Conservation (phyloP, 1,139 yeast genomes). For the Saccharomycopsis hybrid region DNA sequence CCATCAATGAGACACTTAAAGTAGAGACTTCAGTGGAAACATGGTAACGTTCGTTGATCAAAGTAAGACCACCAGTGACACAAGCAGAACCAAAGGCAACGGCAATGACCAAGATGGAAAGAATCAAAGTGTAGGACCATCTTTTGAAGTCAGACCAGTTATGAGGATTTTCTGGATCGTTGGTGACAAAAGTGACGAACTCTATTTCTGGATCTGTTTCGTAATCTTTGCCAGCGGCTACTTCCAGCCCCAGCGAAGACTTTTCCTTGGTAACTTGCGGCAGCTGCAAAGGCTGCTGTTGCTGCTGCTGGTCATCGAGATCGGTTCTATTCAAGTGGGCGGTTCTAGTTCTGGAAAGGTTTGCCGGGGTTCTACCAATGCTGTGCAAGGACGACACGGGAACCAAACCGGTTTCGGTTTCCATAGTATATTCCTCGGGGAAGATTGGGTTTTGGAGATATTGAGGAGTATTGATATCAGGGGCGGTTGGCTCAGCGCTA, state of each 20-base stretch:
- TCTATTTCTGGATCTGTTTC: constrained; percentile 61
- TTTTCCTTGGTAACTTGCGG: constrained; percentile 24
- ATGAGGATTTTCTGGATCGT: constrained; percentile 83
- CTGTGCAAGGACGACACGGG: constrained; percentile 66
- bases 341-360: constrained; percentile 31
- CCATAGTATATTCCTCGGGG: constrained; percentile 87
- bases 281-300: constrained; percentile 26
- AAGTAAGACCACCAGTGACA: constrained; percentile 74
- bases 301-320: constrained; percentile 23
- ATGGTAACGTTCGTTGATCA: constrained; percentile 55
- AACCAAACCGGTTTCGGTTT: constrained; percentile 81
- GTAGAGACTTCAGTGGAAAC: constrained; percentile 77
- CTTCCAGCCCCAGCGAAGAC: constrained; percentile 2
- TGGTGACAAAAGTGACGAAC: constrained; percentile 69
- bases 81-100: constrained; percentile 91
- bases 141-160: constrained; percentile 60
- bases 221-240: constrained; percentile 2
- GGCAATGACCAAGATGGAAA: constrained; percentile 66
- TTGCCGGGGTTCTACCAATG: constrained; percentile 51
- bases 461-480: constrained; percentile 58
- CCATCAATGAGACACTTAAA: constrained; percentile 79
- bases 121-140: constrained; percentile 63
- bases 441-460: constrained; percentile 55
- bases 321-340: constrained; percentile 23
- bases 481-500: constrained; percentile 42